phyloP scores from a whole-genome alignment of 306 rosid genomes.

The Psophocarpus tetragonolobus region DNA sequence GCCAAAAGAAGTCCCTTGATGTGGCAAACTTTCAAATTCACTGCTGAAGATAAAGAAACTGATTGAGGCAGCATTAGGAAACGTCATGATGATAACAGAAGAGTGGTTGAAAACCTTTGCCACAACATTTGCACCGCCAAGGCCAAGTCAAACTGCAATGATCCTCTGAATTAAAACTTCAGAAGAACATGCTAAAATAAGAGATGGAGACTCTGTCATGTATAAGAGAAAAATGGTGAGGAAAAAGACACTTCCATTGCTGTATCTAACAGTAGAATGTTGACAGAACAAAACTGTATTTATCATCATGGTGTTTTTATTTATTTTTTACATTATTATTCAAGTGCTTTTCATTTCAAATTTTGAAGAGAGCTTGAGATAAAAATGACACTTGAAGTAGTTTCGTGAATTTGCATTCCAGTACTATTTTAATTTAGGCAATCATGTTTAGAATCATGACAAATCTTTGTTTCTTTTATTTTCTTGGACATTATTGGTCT shows the following conservation, averaged over 20 bases:
- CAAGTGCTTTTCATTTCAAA: background rate
- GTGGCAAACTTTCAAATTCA: too few species aligned
- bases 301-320: background rate
- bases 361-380: background rate
- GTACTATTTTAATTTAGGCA: background rate
- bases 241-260: background rate
- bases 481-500: background rate
- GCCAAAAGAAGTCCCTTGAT: too few species aligned
- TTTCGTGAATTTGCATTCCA: background rate
- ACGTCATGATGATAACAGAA: too few species aligned
- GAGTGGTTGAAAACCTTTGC: too few species aligned
- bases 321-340: background rate
- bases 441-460: background rate
- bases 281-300: background rate
- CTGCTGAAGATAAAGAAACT: too few species aligned
- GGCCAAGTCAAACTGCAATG: background rate
- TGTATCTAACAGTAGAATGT: too few species aligned
- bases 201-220: background rate
- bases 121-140: too few species aligned
- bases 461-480: background rate
- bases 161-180: background rate
- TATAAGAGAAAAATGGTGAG: background rate
- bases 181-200: background rate
- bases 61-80: too few species aligned
- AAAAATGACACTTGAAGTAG: background rate